Evolutionary conservation across 345 rosid genomes (phyloP).

Genomic region (Bruguiera parviflora): DNA sequence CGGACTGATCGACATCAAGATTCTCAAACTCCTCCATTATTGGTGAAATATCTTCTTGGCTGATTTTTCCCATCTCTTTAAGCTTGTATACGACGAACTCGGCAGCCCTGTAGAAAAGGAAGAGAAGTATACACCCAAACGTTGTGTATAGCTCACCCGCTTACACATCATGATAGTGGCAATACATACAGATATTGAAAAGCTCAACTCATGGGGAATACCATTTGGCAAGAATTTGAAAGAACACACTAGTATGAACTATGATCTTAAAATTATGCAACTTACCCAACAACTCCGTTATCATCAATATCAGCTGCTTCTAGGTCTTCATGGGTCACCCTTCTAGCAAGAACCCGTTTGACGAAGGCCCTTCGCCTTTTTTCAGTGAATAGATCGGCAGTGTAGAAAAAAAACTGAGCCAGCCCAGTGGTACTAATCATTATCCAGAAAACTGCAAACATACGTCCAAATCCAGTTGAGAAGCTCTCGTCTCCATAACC

Average conservation of each 20-base stretch:
- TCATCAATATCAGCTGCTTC: conserved; percentile 85
- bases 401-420: conserved; percentile 64
- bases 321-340: conserved; percentile 54
- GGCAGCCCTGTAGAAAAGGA: conserved; percentile 39
- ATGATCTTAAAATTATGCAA: not conserved
- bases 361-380: conserved; percentile 52
- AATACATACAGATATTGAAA: not conserved
- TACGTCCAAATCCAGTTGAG: conserved; percentile 48
- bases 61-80: conserved; percentile 86
- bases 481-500: conserved; percentile 90
- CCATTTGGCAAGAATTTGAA: not conserved
- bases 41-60: conserved; percentile 54
- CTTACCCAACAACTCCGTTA: conserved; percentile 73
- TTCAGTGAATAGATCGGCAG: conserved; percentile 65
- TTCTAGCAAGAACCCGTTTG: conserved; percentile 67
- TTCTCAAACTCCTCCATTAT: conserved; percentile 72
- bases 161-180: not conserved
- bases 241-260: not conserved
- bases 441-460: conserved; percentile 75
- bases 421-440: conserved; percentile 51
- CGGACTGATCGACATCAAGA: conserved; percentile 59
- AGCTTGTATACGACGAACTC: conserved; percentile 74
- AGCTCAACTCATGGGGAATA: not conserved
- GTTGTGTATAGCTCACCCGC: not conserved
- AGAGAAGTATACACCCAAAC: not conserved